Conservation (phyloP, 2,329 filamentous ascomycete genomes). For the Xylaria sp. region DNA sequence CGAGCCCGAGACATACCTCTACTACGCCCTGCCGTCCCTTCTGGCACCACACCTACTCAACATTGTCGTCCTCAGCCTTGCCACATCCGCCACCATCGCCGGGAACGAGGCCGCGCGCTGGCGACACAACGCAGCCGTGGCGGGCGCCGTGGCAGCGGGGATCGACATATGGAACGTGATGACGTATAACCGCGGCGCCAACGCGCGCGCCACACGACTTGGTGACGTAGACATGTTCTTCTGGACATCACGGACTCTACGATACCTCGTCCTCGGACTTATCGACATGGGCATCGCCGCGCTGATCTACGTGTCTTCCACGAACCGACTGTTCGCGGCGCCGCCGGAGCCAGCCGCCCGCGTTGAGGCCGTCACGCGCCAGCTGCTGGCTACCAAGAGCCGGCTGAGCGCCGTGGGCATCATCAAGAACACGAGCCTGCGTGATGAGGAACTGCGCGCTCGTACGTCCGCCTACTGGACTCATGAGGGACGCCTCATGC, state of each 20-base stretch:
- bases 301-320: constrained; percentile 79
- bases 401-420: constrained; percentile 79
- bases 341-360: constrained; percentile 72
- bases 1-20: constrained; percentile 75
- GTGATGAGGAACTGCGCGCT: constrained; percentile 76
- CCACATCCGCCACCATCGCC: constrained; percentile 74
- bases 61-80: constrained; percentile 74
- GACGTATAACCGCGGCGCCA: constrained; percentile 72
- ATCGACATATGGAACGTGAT: constrained; percentile 73
- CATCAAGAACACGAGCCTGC: constrained; percentile 79
- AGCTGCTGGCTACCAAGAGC: constrained; percentile 68
- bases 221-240: constrained; percentile 75
- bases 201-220: constrained; percentile 69
- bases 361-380: constrained; percentile 67
- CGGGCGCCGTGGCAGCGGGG: constrained; percentile 65
- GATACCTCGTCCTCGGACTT: constrained; percentile 70
- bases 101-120: constrained; percentile 68
- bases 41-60: constrained; percentile 83
- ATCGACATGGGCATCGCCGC: constrained; percentile 72
- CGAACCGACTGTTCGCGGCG: constrained; percentile 78
- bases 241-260: constrained; percentile 73
- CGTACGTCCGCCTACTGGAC: constrained; percentile 80
- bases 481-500: constrained; percentile 77
- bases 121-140: constrained; percentile 75
- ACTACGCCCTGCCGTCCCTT: constrained; percentile 81